Evolutionary conservation across 306 rosid species (phyloP).

Genomic region (Vigna unguiculata): DNA sequence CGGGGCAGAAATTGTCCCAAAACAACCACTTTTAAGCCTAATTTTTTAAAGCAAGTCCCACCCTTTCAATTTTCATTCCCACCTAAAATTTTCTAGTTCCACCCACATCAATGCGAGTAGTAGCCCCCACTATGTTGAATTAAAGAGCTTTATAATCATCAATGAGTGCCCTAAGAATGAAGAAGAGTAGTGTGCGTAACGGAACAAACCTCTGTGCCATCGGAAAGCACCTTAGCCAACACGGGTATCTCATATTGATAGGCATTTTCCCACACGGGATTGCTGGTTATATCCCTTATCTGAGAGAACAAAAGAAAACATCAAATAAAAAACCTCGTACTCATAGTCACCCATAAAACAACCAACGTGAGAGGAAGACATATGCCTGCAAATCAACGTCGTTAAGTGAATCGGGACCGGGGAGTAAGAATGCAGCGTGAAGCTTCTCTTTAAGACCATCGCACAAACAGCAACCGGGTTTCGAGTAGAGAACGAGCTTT

Average conservation of each 20-base stretch:
- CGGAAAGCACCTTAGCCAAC: constrained; percentile 73
- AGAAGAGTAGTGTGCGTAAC: neutral
- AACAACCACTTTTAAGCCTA: neutral
- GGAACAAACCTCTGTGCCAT: constrained; percentile 89
- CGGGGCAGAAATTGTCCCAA: neutral
- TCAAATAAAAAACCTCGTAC: constrained; percentile 22
- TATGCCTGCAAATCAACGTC: constrained; percentile 69
- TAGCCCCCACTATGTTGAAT: neutral
- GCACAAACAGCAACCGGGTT: constrained; percentile 97
- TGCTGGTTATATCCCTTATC: constrained; percentile 86
- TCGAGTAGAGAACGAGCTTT: constrained; percentile 84
- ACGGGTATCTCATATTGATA: constrained; percentile 95
- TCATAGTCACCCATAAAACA: neutral
- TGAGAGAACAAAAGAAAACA: constrained; percentile 44
- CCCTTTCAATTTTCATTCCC: neutral
- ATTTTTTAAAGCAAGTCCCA: neutral
- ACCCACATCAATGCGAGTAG: neutral
- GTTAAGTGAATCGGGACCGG: constrained; percentile 75
- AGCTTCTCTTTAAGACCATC: constrained; percentile 98
- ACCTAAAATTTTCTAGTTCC: neutral
- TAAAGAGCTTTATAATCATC: neutral
- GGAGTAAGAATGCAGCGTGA: constrained; percentile 70
- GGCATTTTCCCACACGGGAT: constrained; percentile 85
- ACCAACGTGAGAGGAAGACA: neutral
- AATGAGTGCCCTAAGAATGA: neutral